Evolutionary conservation across 2,329 filamentous ascomycete genomes (phyloP), one percentile per base, ranked within the genome.

Genomic region (Diaporthe vaccinii): DNA sequence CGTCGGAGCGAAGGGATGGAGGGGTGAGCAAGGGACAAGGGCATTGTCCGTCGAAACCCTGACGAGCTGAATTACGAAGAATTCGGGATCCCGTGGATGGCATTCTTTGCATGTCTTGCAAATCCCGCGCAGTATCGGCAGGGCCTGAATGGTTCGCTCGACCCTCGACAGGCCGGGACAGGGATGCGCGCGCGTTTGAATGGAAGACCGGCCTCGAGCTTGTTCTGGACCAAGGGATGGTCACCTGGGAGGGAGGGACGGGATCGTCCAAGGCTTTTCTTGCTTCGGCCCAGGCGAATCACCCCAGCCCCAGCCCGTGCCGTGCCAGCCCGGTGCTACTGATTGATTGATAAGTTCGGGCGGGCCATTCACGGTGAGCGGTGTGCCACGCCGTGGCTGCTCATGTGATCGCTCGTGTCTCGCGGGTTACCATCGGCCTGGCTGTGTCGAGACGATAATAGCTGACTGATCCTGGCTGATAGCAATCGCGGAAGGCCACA

Each of bases 11-110:
- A 69, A 69, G 58, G 71, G 58, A 51, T 25, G 22, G 46, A 22
- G 44, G 25, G 7, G 44, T 34, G 44, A 17, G 25, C 61, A 34
- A 65, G 44, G 49, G 58, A 61, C 44, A 55, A 61, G 73, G 53
- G 67, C 67, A 34, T 65, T 75, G 31, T 61, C 17, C 31, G 34
- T 53, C n/a, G 53, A 70, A 73, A 72, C 73, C 73, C 58, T 75
- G 73, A 49, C 73, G 68, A 75, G 73, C 73, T 55, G 53, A 55
- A 55, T 14, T 55, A 17, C 67, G 73, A 72, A 57, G 73, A 73
- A 57, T 31, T 73, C 44, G 57, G 51, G 72, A 65, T 73, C 59
- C 62, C 72, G 72, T 73, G 72, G 41, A 57, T 36, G 58, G 58
- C 20, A 73, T 61, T 72, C 20, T 51, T 51, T 51, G 34, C 41